A percentile compares a stretch with the other conserved stretches of the same genome.
Evolutionary conservation across 2,329 filamentous ascomycete species (phyloP).

Genomic region (Aaosphaeria pasadenensis): DNA sequence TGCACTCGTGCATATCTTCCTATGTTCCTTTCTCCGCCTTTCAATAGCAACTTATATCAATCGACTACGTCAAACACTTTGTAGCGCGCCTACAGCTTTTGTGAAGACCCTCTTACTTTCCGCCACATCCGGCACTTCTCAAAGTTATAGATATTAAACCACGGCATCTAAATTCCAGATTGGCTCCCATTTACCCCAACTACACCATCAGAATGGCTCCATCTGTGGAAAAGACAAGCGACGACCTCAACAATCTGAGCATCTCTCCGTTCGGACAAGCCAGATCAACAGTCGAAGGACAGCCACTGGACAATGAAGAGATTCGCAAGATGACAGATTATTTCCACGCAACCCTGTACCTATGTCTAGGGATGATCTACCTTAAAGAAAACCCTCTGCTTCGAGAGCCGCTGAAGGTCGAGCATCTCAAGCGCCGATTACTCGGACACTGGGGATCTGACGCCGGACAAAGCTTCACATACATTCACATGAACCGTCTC

Average conservation of each 20-base stretch:
- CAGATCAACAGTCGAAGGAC: slow-evolving; percentile 60
- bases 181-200: neutral
- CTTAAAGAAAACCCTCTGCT: slow-evolving; percentile 71
- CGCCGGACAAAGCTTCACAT: slow-evolving; percentile 77
- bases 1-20: too few species aligned
- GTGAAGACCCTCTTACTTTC: neutral
- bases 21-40: too few species aligned
- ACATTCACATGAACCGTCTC: slow-evolving; percentile 77
- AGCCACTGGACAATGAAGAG: slow-evolving; percentile 63
- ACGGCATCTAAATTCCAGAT: neutral
- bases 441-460: slow-evolving; percentile 78
- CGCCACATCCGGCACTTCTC: neutral
- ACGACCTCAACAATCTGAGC: slow-evolving; percentile 28
- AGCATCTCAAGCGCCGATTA: slow-evolving; percentile 71
- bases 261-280: slow-evolving; percentile 63
- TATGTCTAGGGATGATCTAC: slow-evolving; percentile 78
- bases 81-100: neutral
- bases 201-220: slow-evolving; percentile 8
- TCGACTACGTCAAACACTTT: too few species aligned
- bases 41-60: too few species aligned
- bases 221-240: slow-evolving; percentile 20
- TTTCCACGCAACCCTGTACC: slow-evolving; percentile 72
- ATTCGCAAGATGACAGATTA: slow-evolving; percentile 67
- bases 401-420: slow-evolving; percentile 62
- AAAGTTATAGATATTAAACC: neutral